These are phyloP conservation scores for Xanthoparmelia taractica DNA, from an alignment of 495 filamentous ascomycete genomes.

Conservation along the genomic window DNA sequence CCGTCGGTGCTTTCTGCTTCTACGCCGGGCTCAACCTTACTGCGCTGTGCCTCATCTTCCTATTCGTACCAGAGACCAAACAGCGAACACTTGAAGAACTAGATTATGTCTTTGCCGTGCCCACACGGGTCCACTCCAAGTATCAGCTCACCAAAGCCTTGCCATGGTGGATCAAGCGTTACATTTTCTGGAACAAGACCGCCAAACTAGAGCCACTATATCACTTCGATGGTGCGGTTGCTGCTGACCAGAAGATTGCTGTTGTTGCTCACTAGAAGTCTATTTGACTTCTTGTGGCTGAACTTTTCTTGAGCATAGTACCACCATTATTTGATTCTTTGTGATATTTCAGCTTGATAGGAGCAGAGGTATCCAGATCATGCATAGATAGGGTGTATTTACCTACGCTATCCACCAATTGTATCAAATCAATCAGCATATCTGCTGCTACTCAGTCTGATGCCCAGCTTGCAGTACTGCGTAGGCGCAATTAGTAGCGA, in stretches of 20 bases:
- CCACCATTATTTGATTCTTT: neutral
- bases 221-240: slow-evolving; percentile 40
- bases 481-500: too few relatives aligned
- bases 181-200: slow-evolving; percentile 49
- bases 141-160: slow-evolving; percentile 58
- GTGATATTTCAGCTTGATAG: neutral
- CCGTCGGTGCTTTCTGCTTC: slow-evolving; percentile 48
- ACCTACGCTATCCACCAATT: neutral
- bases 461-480: neutral
- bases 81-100: slow-evolving; percentile 75
- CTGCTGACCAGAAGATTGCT: slow-evolving; percentile 21
- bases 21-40: slow-evolving; percentile 62
- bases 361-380: neutral
- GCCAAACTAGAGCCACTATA: slow-evolving; percentile 57
- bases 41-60: slow-evolving; percentile 62
- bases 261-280: slow-evolving; percentile 10
- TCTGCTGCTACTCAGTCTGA: neutral
- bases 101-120: slow-evolving; percentile 75
- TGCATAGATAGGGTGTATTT: neutral
- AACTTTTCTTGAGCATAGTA: neutral
- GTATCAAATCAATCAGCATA: neutral
- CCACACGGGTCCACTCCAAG: slow-evolving; percentile 50
- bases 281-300: neutral
- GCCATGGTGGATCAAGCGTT: slow-evolving; percentile 65
- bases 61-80: slow-evolving; percentile 74